A percentile compares a stretch with the other conserved stretches of the same genome.
Conservation (phyloP, 2,329 filamentous ascomycete genomes). For the Hypocrella siamensis region DNA sequence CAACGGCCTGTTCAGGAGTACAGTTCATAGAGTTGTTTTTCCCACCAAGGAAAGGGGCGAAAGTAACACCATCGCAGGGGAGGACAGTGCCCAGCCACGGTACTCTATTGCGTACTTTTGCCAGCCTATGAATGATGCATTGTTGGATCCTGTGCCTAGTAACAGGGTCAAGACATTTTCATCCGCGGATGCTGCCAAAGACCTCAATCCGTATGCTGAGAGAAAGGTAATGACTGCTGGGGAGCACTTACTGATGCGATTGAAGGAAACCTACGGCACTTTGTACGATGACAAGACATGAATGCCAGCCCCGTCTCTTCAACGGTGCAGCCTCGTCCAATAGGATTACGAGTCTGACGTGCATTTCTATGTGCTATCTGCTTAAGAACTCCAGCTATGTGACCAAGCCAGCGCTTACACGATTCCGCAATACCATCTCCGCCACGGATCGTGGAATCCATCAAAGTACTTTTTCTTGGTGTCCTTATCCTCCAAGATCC, state of each 20-base stretch:
- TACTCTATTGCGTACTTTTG: constrained; percentile 58
- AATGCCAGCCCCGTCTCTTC: too few relatives aligned
- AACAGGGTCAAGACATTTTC: constrained; percentile 31
- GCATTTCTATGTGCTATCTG: too few relatives aligned
- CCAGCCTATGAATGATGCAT: constrained; percentile 39
- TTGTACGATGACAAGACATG: constrained; percentile 31
- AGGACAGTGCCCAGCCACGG: constrained; percentile 32
- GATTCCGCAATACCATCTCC: constrained; percentile 26
- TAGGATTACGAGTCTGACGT: too few relatives aligned
- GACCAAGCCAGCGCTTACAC: constrained; percentile 12
- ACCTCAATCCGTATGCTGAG: constrained; percentile 31
- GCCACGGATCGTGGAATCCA: constrained; percentile 24
- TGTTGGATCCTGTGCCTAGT: constrained; percentile 44
- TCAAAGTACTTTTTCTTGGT: constrained; percentile 16
- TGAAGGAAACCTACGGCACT: constrained; percentile 41
- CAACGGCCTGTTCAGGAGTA: constrained; percentile 69
- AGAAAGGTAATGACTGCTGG: constrained; percentile 44
- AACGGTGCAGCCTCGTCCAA: too few relatives aligned
- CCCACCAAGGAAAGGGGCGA: constrained; percentile 11
- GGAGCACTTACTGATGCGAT: constrained; percentile 46
- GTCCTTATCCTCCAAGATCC: constrained; percentile 19
- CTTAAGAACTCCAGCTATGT: too few relatives aligned
- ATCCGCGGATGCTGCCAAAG: constrained; percentile 13
- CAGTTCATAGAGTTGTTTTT: constrained; percentile 79
- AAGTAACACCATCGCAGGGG: constrained; percentile 18